Conservation (phyloP, 148 eudicot species). For the Nepenthes mirabilis region DNA sequence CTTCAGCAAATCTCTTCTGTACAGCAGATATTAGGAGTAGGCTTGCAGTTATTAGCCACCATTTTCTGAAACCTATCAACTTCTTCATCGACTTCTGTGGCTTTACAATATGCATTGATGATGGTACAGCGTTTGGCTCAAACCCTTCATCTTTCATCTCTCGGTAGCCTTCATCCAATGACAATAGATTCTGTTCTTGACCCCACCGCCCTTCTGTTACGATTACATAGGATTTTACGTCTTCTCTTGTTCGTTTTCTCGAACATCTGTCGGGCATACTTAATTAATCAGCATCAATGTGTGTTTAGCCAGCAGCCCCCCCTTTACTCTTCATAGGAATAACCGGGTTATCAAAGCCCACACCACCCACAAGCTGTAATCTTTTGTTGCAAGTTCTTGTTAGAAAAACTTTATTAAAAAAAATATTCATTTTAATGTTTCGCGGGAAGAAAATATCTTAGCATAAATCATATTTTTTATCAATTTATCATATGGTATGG, state of each 20-base stretch:
- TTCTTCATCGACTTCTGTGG: constrained; percentile 38
- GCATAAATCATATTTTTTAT: too few species aligned
- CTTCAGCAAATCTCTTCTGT: constrained; percentile 49
- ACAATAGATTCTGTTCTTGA: constrained; percentile 47
- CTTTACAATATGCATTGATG: constrained; percentile 67
- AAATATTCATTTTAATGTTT: too few species aligned
- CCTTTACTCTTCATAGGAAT: constrained; percentile 52
- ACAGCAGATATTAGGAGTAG: constrained; percentile 62
- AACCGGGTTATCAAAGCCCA: too few species aligned
- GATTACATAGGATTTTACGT: constrained; percentile 55
- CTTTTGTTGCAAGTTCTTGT: too few species aligned
- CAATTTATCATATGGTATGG: too few species aligned
- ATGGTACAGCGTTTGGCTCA: constrained; percentile 64
- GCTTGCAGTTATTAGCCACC: constrained; percentile 35
- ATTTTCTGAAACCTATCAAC: constrained; percentile 45
- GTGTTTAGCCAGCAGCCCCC: constrained; percentile 35
- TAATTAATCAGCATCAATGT: constrained; percentile 57
- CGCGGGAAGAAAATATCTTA: too few species aligned
- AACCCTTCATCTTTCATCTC: constrained; percentile 73
- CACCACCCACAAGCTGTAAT: too few species aligned
- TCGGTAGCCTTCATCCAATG: constrained; percentile 48
- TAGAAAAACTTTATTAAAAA: too few species aligned
- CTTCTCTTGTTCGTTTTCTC: constrained; percentile 55
- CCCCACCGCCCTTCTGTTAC: constrained; percentile 87
- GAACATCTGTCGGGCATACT: constrained; percentile 62